These are phyloP conservation scores for Pharnaceum exiguum DNA, from an alignment of 148 eudicot species.

Conservation along the genomic window DNA sequence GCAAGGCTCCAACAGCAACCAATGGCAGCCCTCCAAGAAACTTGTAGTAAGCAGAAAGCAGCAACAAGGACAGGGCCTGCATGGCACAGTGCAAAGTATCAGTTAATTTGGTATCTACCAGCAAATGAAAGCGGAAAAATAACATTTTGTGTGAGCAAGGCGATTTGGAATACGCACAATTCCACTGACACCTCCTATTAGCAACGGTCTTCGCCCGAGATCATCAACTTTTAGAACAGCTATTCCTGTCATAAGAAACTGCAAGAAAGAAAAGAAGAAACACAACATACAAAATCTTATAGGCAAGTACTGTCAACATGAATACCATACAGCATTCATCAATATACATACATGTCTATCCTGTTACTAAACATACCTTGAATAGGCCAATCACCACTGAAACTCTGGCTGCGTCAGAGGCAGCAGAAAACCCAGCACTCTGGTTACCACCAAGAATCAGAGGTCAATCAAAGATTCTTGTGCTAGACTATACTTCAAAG, in stretches of 20 bases:
- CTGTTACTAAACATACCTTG: conserved; percentile 46
- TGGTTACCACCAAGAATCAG: conserved; percentile 20
- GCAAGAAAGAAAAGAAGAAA: conserved; percentile 18
- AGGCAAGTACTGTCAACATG: too few relatives aligned
- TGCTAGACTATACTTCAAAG: background rate
- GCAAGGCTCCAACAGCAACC: conserved; percentile 87
- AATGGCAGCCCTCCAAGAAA: conserved; percentile 65
- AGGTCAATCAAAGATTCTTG: conserved; percentile 1
- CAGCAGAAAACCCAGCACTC: conserved; percentile 99
- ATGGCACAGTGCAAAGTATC: conserved; percentile 5
- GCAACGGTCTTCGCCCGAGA: conserved; percentile 90
- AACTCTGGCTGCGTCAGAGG: conserved; percentile 92
- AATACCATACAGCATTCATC: background rate
- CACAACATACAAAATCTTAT: background rate
- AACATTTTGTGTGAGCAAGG: background rate
- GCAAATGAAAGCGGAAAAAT: background rate
- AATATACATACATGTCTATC: background rate
- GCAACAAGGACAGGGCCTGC: conserved; percentile 75
- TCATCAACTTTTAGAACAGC: conserved; percentile 95
- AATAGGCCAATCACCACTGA: conserved; percentile 88
- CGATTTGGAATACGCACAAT: conserved; percentile 46
- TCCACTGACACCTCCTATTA: conserved; percentile 86
- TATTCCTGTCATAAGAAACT: conserved; percentile 87
- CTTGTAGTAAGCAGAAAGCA: conserved; percentile 90
- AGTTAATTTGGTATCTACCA: background rate